phyloP scores from a whole-genome alignment of 2,329 filamentous ascomycete genomes.

The Alternaria postmessia region DNA sequence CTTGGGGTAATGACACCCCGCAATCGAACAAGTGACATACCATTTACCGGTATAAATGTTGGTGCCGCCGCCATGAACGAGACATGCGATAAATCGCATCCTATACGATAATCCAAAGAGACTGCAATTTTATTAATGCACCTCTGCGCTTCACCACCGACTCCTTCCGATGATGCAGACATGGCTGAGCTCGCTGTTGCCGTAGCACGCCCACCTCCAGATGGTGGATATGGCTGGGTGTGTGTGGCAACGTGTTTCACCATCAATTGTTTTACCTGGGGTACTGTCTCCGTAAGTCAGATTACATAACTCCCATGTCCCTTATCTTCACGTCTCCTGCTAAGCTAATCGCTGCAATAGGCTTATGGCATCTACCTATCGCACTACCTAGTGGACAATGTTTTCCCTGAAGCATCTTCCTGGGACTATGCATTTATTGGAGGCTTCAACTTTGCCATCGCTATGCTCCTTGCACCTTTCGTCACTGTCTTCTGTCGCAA shows the following conservation, averaged over 20 bases:
- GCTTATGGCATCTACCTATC: slow-evolving; percentile 56
- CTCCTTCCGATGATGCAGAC: not conserved
- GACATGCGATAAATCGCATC: not conserved
- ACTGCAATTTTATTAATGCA: not conserved
- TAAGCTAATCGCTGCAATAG: not conserved
- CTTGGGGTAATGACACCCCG: not conserved
- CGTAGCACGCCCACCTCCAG: slow-evolving; percentile 13
- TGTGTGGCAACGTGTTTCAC: slow-evolving; percentile 24
- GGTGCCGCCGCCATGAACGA: not conserved
- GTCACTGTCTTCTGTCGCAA: slow-evolving; percentile 40
- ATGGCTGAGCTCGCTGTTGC: not conserved
- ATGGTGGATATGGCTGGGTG: slow-evolving; percentile 29
- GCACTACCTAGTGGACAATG: slow-evolving; percentile 49
- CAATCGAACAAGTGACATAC: not conserved
- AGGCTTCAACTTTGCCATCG: slow-evolving; percentile 48
- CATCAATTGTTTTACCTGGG: slow-evolving; percentile 22
- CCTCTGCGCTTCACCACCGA: not conserved
- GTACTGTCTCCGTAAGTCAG: slow-evolving; percentile 25
- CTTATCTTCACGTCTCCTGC: not conserved
- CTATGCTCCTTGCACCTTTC: slow-evolving; percentile 47
- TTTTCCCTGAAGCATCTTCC: slow-evolving; percentile 45
- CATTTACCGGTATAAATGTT: not conserved
- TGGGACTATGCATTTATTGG: slow-evolving; percentile 54
- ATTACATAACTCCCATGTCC: too few relatives aligned
- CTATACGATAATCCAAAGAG: not conserved